Evolutionary conservation across 345 rosid genomes (phyloP).

Genomic region (Syzygium aromaticum): DNA sequence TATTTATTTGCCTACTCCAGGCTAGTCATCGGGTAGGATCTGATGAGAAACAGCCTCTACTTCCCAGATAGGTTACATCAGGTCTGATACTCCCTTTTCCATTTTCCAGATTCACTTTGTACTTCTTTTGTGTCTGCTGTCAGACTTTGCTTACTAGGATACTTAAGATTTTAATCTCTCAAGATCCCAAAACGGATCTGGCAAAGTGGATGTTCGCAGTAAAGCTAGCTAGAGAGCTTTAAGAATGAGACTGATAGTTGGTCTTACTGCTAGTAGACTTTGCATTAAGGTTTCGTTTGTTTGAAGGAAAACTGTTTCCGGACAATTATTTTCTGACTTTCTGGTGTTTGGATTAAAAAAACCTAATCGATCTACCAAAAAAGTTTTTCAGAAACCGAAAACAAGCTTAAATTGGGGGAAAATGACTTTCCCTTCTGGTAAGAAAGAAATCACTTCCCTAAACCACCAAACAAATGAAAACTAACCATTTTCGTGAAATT

Average conservation of each 20-base stretch:
- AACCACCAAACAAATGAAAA: neutral
- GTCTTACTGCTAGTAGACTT: neutral
- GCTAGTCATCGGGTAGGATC: constrained; percentile 11
- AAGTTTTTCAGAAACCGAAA: neutral
- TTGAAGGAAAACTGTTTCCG: neutral
- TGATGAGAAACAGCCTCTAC: constrained; percentile 21
- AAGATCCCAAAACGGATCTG: neutral
- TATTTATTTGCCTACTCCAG: neutral
- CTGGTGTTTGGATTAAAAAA: neutral
- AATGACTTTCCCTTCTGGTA: neutral
- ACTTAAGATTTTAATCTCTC: neutral
- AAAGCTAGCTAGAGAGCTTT: neutral
- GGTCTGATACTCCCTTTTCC: neutral
- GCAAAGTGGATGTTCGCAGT: neutral
- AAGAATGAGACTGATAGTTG: neutral
- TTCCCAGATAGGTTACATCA: constrained; percentile 10
- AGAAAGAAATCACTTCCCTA: neutral
- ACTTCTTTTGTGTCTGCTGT: neutral
- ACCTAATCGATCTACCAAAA: neutral
- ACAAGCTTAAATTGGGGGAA: neutral
- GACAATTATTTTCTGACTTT: neutral
- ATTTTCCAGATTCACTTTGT: neutral
- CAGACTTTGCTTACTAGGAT: neutral
- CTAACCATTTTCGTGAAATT: too few relatives aligned
- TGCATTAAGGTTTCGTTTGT: neutral